Conservation (phyloP, 306 rosid species). For the Lablab purpureus region DNA sequence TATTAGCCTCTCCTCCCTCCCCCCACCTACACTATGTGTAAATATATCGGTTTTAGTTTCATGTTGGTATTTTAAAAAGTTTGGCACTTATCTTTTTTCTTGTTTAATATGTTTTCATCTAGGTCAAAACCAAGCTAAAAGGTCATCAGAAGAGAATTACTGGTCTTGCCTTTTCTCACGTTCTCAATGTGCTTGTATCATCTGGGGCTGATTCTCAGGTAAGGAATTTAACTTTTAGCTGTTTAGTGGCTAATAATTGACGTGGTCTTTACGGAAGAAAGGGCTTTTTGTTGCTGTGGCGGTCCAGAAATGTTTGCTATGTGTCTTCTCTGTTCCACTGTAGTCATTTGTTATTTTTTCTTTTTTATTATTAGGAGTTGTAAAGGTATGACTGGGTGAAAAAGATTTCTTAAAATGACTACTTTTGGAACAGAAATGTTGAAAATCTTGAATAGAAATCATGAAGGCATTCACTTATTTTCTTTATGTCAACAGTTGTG, state of each 20-base stretch:
- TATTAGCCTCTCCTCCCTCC: neutral
- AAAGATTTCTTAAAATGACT: neutral
- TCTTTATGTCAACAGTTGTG: slow-evolving; percentile 74
- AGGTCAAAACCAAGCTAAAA: slow-evolving; percentile 94
- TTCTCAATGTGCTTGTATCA: slow-evolving; percentile 91
- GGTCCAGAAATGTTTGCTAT: slow-evolving; percentile 5
- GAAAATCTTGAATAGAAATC: slow-evolving; percentile 9
- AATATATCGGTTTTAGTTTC: slow-evolving; percentile 25
- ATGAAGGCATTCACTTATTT: slow-evolving; percentile 13
- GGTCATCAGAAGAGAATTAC: slow-evolving; percentile 99
- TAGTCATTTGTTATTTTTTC: neutral
- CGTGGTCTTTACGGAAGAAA: slow-evolving; percentile 6
- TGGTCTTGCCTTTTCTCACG: slow-evolving; percentile 93
- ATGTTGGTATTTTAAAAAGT: slow-evolving; percentile 4
- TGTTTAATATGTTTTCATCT: slow-evolving; percentile 40
- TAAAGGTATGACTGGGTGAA: slow-evolving; percentile 5
- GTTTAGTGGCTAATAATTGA: slow-evolving; percentile 4
- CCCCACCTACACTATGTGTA: neutral
- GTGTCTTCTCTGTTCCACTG: neutral
- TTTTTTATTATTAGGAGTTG: neutral
- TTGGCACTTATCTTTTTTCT: slow-evolving; percentile 33
- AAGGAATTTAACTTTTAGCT: slow-evolving; percentile 34
- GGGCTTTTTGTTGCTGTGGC: neutral
- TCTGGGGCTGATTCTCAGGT: slow-evolving; percentile 99
- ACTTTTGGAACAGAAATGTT: slow-evolving; percentile 2